A percentile compares a stretch with the other conserved stretches of the same genome.
Conservation (phyloP, 2,329 filamentous ascomycete species). For the Aotearoamyces nothofagi region DNA sequence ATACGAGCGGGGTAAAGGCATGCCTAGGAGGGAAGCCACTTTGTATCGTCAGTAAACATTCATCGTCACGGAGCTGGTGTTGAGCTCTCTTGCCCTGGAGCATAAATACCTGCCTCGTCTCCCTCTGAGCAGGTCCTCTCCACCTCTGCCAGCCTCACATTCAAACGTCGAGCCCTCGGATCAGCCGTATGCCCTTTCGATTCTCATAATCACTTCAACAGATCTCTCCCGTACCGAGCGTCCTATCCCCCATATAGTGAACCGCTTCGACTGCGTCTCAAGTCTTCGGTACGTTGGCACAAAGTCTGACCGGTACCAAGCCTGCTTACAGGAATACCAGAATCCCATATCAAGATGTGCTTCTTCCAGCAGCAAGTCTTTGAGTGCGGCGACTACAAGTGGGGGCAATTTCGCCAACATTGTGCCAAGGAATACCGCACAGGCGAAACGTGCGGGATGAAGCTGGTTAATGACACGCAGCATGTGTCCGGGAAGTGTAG, state of each 20-base stretch:
- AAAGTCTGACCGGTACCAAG: constrained; percentile 1
- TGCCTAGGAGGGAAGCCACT: too few species aligned
- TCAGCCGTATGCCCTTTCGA: too few species aligned
- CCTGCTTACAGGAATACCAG: constrained; percentile 8
- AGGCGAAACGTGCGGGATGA: constrained; percentile 91
- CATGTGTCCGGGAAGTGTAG: constrained; percentile 54
- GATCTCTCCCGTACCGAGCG: too few species aligned
- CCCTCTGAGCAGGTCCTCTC: not conserved
- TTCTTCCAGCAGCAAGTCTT: constrained; percentile 88
- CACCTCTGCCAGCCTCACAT: too few species aligned
- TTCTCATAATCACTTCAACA: too few species aligned
- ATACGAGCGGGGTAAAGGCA: not conserved
- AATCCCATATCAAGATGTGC: constrained; percentile 51
- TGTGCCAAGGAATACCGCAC: constrained; percentile 92
- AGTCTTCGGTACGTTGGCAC: too few species aligned
- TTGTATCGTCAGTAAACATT: too few species aligned
- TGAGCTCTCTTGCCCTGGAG: not conserved
- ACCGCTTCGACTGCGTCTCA: too few species aligned
- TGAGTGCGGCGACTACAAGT: constrained; percentile 82
- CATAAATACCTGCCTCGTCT: not conserved
- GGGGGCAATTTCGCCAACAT: constrained; percentile 83
- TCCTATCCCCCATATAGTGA: too few species aligned
- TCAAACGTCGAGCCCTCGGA: too few species aligned
- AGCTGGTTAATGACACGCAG: constrained; percentile 66
- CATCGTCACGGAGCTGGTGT: not conserved